These are phyloP conservation scores for Phaeosphaeria sp. DNA, from an alignment of 2,329 filamentous ascomycete genomes.

Conservation along the genomic window DNA sequence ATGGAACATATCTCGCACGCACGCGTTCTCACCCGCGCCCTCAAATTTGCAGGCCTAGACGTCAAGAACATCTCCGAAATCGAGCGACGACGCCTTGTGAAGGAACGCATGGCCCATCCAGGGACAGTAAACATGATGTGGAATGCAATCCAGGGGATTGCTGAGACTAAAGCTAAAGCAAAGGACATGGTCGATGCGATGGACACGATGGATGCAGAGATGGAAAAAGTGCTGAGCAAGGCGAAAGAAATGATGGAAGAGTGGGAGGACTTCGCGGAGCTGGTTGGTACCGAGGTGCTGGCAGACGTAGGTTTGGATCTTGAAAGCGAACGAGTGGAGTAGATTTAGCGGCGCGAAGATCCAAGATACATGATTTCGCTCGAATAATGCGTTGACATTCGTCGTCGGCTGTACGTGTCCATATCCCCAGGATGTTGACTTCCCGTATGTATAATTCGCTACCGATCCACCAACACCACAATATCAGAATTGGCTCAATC, in stretches of 20 bases:
- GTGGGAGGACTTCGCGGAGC: background rate
- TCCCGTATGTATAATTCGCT: background rate
- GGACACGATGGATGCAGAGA: background rate
- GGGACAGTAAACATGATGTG: slow-evolving; percentile 20
- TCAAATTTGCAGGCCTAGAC: slow-evolving; percentile 21
- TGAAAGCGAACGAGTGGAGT: background rate
- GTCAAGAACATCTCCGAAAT: background rate
- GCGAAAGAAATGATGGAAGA: background rate
- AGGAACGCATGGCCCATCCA: slow-evolving; percentile 12
- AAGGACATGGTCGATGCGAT: background rate
- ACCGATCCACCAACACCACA: background rate
- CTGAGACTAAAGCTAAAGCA: background rate
- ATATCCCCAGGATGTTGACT: background rate
- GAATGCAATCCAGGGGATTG: slow-evolving; percentile 10
- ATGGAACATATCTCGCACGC: slow-evolving; percentile 5
- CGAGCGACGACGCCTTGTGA: slow-evolving; percentile 7
- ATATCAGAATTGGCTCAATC: too few relatives aligned
- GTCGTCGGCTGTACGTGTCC: too few relatives aligned
- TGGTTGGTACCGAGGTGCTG: background rate
- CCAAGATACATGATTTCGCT: too few relatives aligned
- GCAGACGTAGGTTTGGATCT: background rate
- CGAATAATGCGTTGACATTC: too few relatives aligned
- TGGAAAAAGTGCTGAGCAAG: background rate
- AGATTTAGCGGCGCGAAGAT: background rate
- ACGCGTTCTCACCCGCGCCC: slow-evolving; percentile 6